phyloP scores from a whole-genome alignment of 1,284 basidiomycete genomes.

The Apiotrichum akiyoshidainum region DNA sequence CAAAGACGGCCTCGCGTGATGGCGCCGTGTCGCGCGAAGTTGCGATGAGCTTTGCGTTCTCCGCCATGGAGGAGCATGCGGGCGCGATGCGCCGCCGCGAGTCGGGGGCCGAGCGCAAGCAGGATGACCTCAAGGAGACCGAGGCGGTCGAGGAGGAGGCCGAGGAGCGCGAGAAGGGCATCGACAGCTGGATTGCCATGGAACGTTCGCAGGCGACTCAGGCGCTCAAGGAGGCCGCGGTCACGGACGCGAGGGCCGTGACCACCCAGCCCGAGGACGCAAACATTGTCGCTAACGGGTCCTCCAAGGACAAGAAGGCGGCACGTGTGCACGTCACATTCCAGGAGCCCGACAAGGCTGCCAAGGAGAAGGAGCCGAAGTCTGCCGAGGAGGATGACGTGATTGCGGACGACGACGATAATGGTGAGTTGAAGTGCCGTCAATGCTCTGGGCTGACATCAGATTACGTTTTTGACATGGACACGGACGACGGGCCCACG shows the following conservation, averaged over 20 bases:
- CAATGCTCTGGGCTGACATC: background rate
- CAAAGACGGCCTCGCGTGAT: slow-evolving; percentile 27
- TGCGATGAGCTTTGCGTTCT: slow-evolving; percentile 44
- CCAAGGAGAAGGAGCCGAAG: slow-evolving; percentile 11
- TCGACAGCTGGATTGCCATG: slow-evolving; percentile 43
- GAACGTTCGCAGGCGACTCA: slow-evolving; percentile 20
- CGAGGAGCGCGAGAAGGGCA: slow-evolving; percentile 23
- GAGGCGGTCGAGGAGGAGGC: slow-evolving; percentile 20
- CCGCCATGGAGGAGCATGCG: slow-evolving; percentile 29
- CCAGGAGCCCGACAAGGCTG: slow-evolving; percentile 14
- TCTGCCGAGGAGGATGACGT: slow-evolving; percentile 9
- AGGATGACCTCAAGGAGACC: slow-evolving; percentile 12
- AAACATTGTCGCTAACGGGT: background rate
- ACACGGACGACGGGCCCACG: slow-evolving; percentile 31
- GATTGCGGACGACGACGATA: slow-evolving; percentile 21
- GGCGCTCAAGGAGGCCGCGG: slow-evolving; percentile 22
- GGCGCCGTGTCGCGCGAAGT: slow-evolving; percentile 31
- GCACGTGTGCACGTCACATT: slow-evolving; percentile 10
- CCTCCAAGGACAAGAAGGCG: slow-evolving; percentile 4
- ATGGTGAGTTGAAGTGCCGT: slow-evolving; percentile 20
- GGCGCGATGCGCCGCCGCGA: background rate
- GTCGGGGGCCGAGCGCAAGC: background rate
- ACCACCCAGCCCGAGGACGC: background rate
- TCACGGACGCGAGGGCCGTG: slow-evolving; percentile 12
- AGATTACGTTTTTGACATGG: slow-evolving; percentile 51